A percentile compares a stretch with the other conserved stretches of the same genome.
phyloP scores from a whole-genome alignment of 2,329 filamentous ascomycete genomes.

The Pezicula rhizophila region DNA sequence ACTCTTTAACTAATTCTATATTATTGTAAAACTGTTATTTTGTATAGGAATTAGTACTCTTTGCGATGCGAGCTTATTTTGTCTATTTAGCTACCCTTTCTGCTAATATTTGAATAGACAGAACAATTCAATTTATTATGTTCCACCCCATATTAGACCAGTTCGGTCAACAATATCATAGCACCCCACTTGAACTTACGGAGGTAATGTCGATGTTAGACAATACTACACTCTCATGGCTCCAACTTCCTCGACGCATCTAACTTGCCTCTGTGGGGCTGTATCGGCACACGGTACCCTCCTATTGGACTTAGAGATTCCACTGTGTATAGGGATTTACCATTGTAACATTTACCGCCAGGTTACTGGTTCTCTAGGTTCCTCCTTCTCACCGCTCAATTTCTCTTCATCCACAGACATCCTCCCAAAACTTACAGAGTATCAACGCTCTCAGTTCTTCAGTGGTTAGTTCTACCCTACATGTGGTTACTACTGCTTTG shows the following conservation, averaged over 20 bases:
- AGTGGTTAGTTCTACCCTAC: neutral
- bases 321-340: neutral
- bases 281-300: conserved; percentile 3
- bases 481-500: conserved; percentile 6
- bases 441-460: neutral
- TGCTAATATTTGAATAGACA: too few species aligned
- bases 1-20: too few species aligned
- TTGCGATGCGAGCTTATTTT: too few species aligned
- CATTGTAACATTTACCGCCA: conserved; percentile 4
- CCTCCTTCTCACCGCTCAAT: conserved; percentile 1
- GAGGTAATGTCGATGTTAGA: too few species aligned
- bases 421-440: neutral
- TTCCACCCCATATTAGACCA: too few species aligned
- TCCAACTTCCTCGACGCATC: neutral
- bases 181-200: too few species aligned
- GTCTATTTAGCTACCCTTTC: too few species aligned
- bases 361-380: conserved; percentile 1
- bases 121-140: too few species aligned
- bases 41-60: too few species aligned
- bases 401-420: neutral
- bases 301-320: neutral
- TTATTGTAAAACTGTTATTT: too few species aligned
- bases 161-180: too few species aligned
- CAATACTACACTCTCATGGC: neutral
- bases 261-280: conserved; percentile 2